phyloP scores from a whole-genome alignment of 1,284 basidiomycete species.

The Neonothopanus nambi region DNA sequence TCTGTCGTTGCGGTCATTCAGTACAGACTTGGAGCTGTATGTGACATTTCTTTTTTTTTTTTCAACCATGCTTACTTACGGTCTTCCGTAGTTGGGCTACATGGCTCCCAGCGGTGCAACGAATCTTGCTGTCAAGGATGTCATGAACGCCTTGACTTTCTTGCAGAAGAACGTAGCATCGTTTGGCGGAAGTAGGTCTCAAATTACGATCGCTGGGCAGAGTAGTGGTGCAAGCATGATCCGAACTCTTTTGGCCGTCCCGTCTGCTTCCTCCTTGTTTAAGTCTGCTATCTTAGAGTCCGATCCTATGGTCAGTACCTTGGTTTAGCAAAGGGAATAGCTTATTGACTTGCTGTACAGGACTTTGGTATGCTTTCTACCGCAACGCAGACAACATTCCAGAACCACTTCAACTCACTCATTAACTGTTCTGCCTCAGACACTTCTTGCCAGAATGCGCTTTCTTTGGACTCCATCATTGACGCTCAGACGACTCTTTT shows the following conservation, averaged over 20 bases:
- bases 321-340: not conserved
- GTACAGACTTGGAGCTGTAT: slow-evolving; percentile 79
- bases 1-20: slow-evolving; percentile 86
- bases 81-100: slow-evolving; percentile 63
- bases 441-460: slow-evolving; percentile 48
- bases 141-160: slow-evolving; percentile 69
- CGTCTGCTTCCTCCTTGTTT: slow-evolving; percentile 68
- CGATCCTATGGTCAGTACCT: slow-evolving; percentile 69
- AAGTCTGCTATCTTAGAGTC: slow-evolving; percentile 79
- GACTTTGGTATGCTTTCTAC: slow-evolving; percentile 70
- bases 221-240: slow-evolving; percentile 84
- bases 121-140: slow-evolving; percentile 74
- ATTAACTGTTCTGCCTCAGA: slow-evolving; percentile 49
- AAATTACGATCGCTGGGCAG: slow-evolving; percentile 86
- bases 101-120: slow-evolving; percentile 65
- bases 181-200: slow-evolving; percentile 67
- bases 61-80: not conserved
- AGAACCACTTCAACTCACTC: slow-evolving; percentile 50
- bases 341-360: slow-evolving; percentile 34
- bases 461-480: slow-evolving; percentile 56
- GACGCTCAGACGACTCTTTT: slow-evolving; percentile 44
- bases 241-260: slow-evolving; percentile 68
- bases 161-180: slow-evolving; percentile 59
- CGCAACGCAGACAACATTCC: slow-evolving; percentile 54
- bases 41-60: slow-evolving; percentile 25